A percentile compares a stretch with the other conserved stretches of the same genome.
phyloP scores from a whole-genome alignment of 2,329 filamentous ascomycete species.

The Clarireedia homoeocarpa region DNA sequence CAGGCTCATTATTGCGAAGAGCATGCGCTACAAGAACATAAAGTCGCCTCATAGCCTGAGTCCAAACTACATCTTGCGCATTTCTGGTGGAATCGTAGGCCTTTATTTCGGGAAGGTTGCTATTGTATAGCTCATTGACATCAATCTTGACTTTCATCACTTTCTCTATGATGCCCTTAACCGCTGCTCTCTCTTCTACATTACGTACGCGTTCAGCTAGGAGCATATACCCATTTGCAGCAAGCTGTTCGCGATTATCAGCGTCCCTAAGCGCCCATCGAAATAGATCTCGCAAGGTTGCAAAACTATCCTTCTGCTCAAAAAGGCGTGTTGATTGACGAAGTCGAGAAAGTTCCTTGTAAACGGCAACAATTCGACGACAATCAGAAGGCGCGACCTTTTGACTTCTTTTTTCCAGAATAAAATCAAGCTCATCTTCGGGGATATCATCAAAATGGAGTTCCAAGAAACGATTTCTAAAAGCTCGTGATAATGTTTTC shows the following conservation, averaged over 20 bases:
- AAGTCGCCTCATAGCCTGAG: constrained; percentile 82
- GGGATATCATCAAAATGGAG: constrained; percentile 98
- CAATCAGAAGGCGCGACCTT: constrained; percentile 88
- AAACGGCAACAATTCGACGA: constrained; percentile 82
- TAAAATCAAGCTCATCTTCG: constrained; percentile 85
- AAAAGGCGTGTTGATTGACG: constrained; percentile 88
- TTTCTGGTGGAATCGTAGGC: constrained; percentile 40
- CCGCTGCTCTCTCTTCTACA: constrained; percentile 71
- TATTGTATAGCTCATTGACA: constrained; percentile 62
- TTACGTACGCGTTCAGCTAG: constrained; percentile 93
- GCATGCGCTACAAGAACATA: constrained; percentile 86
- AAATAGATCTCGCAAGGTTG: constrained; percentile 91
- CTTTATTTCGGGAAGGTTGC: constrained; percentile 46
- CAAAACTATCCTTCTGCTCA: constrained; percentile 95
- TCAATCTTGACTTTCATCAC: constrained; percentile 84
- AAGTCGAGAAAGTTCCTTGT: constrained; percentile 82
- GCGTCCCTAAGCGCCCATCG: constrained; percentile 85
- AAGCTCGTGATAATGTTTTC: constrained; percentile 87
- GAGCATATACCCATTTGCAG: constrained; percentile 91
- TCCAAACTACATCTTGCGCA: constrained; percentile 76
- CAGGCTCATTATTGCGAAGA: constrained; percentile 82
- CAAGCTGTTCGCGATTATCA: constrained; percentile 80
- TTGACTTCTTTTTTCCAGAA: constrained; percentile 79
- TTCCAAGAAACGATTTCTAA: constrained; percentile 94
- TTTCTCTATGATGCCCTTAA: constrained; percentile 81